These are phyloP conservation scores for Tricholoma sp. DNA, from an alignment of 768 basidiomycete genomes.

Conservation along the genomic window DNA sequence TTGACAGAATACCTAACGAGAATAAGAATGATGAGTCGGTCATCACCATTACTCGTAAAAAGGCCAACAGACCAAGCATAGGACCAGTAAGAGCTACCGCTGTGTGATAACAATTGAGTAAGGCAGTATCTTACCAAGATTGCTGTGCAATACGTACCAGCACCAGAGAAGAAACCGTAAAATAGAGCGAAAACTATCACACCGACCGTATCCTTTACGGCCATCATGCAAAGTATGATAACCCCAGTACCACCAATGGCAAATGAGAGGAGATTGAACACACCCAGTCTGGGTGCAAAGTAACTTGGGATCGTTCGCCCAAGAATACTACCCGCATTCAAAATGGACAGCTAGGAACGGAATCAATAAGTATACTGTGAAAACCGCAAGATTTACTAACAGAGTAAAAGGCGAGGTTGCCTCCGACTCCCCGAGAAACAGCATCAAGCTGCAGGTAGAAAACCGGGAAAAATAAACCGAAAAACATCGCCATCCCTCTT, in stretches of 20 bases:
- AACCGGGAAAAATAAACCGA: constrained; percentile 27
- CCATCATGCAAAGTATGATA: constrained; percentile 4
- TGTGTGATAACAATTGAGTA: not conserved
- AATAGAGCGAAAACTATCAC: constrained; percentile 4
- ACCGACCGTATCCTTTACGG: constrained; percentile 2
- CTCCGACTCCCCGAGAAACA: constrained; percentile 22
- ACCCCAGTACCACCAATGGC: constrained; percentile 6
- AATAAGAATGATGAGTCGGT: not conserved
- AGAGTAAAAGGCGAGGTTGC: constrained; percentile 35
- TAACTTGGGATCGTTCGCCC: constrained; percentile 15
- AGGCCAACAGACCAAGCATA: not conserved
- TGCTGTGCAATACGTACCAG: not conserved
- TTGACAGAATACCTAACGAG: not conserved
- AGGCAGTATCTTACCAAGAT: not conserved
- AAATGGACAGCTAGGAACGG: constrained; percentile 15
- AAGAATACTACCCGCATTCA: constrained; percentile 15
- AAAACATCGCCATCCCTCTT: constrained; percentile 13
- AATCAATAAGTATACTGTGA: not conserved
- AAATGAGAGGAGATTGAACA: constrained; percentile 11
- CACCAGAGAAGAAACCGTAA: constrained; percentile 8
- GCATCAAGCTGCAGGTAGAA: constrained; percentile 36
- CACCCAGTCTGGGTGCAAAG: constrained; percentile 10
- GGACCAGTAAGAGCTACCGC: constrained; percentile 1
- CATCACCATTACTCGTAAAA: not conserved
- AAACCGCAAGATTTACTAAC: constrained; percentile 15